Evolutionary conservation across 495 filamentous ascomycete species (phyloP), one percentile per base, ranked within the genome.

Genomic region (Lophiotrema nucula): DNA sequence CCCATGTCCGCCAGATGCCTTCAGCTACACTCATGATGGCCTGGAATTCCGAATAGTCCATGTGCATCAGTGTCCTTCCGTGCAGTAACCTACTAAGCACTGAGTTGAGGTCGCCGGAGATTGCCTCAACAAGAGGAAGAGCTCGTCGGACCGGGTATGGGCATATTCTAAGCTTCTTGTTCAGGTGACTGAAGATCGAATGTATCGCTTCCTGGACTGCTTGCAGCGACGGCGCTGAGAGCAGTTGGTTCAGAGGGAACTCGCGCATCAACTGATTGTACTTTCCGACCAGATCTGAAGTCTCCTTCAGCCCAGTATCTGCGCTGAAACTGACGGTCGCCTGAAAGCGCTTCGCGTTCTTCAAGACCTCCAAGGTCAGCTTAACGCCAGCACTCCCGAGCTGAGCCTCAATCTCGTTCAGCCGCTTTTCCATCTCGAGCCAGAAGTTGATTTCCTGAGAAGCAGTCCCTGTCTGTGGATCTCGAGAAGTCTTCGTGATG

Each of bases 211-310:
- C 90, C 67, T 92, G 83, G n/a, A 96, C 84, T 69, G 95, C 97
- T 62, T 83, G 80, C 39, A 97, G 71, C 2, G 91, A 90, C 4
- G 92, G 93, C 3, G 95, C 91, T 33, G 93, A 95, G 2, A 96
- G 79, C 19, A 99, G 75, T 68, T 99, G 95, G 69, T 97, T 91
- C 38, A 96, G 80, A 1, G 93, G 93, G 61, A 99, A 99, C 67
- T 97, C 95, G 41, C 93, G 84, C 92, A 99, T 96, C 15, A 97
- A 78, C 72, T 93, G 89, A 71, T 99, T 99, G 74, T 97, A 97
- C 68, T 95, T 96, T 75, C 96, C 91, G 33, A 97, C 93, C 73
- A 86, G 83, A 58, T 99, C 92, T 64, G 86, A 90, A 41, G 90
- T 90, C 69, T 97, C 95, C 70, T 91, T 93, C 69, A 99, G 74